Evolutionary conservation across 495 filamentous ascomycete species (phyloP), one percentile per base, ranked within the genome.

Genomic region (Tuber microsphaerosporum): DNA sequence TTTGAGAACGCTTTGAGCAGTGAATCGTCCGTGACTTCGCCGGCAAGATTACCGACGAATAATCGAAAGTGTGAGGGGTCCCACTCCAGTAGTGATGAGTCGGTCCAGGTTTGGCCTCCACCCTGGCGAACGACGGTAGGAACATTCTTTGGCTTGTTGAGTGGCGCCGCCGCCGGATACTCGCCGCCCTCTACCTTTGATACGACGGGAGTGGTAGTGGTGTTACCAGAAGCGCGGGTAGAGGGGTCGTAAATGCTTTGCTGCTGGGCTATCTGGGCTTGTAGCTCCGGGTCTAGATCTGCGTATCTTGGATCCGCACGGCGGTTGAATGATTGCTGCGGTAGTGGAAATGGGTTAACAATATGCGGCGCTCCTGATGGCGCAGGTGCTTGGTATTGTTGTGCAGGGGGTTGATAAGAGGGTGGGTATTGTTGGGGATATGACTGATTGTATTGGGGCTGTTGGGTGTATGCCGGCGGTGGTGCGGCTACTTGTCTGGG

Each of bases 41-140:
- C 95, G n/a, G 95, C 96, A 39, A 99, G 89, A 83, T 99, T 99
- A 70, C 95, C 95, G 26, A 98, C 93, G 83, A 97, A 97, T 22
- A 99, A 87, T 7, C 95, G 91, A 80, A 97, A 93, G 85, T 99
- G 96, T 2, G 92, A 88, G 0, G 96, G 96, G 81, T 99, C 93
- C 95, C 95, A 99, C 81, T 99, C 96, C 0, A 97, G 87, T 0
- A 99, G 88, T 0, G 91, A 89, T 19, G 90, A 85, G 84, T 99
- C 95, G 42, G 89, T 89, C 95, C 95, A 99, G 37, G 88, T 91
- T 84, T 95, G 90, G 22, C 95, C 95, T 68, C 95, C 95, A 42
- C 95, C 96, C 70, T 91, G 87, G 26, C 95, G 91, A 41, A 91
- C 86, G 0, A 98, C 95, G 0, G 95, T 98, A 75, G 89, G 89